Evolutionary conservation across 495 filamentous ascomycete genomes (phyloP), one percentile per base, ranked within the genome.

Genomic region (Penicillium verhagenii): DNA sequence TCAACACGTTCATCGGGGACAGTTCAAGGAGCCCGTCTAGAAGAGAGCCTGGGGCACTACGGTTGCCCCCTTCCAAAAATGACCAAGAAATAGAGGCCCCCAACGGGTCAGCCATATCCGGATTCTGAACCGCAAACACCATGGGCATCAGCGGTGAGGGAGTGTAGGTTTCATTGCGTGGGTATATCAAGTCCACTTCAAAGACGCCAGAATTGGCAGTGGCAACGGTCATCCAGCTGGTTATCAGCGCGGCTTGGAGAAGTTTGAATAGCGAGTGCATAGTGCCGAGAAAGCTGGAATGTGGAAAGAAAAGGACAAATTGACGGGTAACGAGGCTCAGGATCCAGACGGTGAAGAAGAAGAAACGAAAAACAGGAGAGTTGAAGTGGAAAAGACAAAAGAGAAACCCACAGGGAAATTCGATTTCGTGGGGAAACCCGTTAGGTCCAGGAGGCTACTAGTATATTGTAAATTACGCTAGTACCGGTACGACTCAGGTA

Each of bases 111-210:
- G 24, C 24, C 45, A 47, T n/a, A 31, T 9, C 6, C n/a, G 45
- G 45, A 29, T 31, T 29, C 28, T 47, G 45, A 23, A 47, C 0
- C 45, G 45, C 45, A 23, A 23, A 47, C 6, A 47, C 24, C 21
- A 47, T 47, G 19, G 45, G 45, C 24, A 29, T 31, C 0, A 47
- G 28, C 45, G 25, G 14, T 14, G 25, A 24, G 19, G 45, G 45
- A 10, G 45, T 29, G 28, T 31, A 47, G n/a, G 45, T 47, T 18
- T 7, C 45, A 47, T 47, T 49, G 47, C 47, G 47, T 31, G 47
- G 47, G 47, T 14, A 49, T 23, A 49, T 24, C 16, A 49, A 38
- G 28, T 49, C 29, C 47, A 49, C 47, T 49, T 49, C 28, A 23
- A 38, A 35, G 20, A 49, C 21, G 11, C 47, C 18, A 18, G 31